Percentiles rank a stretch among this genome's conserved stretches.
phyloP scores from a whole-genome alignment of 768 basidiomycete species.

The Boletus vermiculosoides region DNA sequence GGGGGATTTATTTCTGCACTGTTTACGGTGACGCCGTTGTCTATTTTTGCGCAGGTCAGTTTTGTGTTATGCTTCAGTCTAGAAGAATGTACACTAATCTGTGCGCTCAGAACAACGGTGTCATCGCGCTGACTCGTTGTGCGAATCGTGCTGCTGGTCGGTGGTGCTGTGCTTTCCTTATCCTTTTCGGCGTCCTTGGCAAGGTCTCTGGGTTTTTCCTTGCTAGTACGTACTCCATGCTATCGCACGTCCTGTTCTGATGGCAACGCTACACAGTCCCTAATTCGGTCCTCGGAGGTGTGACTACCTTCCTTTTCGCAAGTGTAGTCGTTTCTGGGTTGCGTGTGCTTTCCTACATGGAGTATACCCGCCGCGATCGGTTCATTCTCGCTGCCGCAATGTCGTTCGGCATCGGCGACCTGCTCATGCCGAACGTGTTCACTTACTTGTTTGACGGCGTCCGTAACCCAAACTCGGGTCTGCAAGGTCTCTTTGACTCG shows the following conservation, averaged over 20 bases:
- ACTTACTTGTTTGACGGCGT: slow-evolving; percentile 70
- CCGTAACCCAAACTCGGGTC: slow-evolving; percentile 45
- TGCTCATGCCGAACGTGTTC: slow-evolving; percentile 65
- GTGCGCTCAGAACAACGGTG: slow-evolving; percentile 65
- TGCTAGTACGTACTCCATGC: slow-evolving; percentile 46
- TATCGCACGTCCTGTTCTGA: neutral
- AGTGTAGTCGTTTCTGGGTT: slow-evolving; percentile 69
- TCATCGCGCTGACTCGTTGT: slow-evolving; percentile 81
- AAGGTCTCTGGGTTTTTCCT: slow-evolving; percentile 85
- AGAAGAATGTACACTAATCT: neutral
- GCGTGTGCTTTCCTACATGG: slow-evolving; percentile 60
- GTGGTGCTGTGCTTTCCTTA: slow-evolving; percentile 77
- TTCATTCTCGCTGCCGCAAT: slow-evolving; percentile 70
- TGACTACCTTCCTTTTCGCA: slow-evolving; percentile 85
- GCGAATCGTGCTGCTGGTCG: slow-evolving; percentile 77
- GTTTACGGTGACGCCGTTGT: slow-evolving; percentile 79
- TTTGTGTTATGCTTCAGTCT: neutral
- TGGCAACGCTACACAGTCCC: slow-evolving; percentile 46
- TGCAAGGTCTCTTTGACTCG: slow-evolving; percentile 70
- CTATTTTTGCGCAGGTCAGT: slow-evolving; percentile 66
- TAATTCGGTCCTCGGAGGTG: slow-evolving; percentile 77
- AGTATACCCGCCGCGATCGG: slow-evolving; percentile 62
- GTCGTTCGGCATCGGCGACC: slow-evolving; percentile 67
- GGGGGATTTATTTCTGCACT: slow-evolving; percentile 77
- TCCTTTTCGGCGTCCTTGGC: slow-evolving; percentile 76